These are phyloP conservation scores for Fusarium sp. DNA, from an alignment of 2,329 filamentous ascomycete genomes.

Conservation along the genomic window DNA sequence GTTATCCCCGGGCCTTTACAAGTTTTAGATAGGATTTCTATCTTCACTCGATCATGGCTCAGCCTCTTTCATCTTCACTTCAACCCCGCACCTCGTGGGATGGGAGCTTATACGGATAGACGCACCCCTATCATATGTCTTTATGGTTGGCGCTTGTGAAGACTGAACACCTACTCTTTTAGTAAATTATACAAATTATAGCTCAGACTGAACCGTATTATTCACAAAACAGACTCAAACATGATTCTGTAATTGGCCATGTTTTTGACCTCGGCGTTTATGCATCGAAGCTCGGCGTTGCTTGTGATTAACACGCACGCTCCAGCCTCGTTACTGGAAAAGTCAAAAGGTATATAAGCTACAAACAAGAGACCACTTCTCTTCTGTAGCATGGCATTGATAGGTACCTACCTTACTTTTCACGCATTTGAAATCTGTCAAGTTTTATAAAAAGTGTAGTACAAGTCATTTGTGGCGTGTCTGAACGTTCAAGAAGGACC, in stretches of 20 bases:
- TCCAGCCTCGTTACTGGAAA: background rate
- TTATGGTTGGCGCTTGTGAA: background rate
- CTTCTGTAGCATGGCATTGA: background rate
- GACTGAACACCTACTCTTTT: constrained; percentile 21
- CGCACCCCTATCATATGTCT: constrained; percentile 11
- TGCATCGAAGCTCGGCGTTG: constrained; percentile 24
- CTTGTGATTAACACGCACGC: constrained; percentile 25
- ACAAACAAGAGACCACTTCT: background rate
- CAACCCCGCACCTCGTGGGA: constrained; percentile 25
- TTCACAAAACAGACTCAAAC: background rate
- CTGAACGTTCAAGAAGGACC: constrained; percentile 3
- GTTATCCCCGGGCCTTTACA: background rate
- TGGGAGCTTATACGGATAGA: background rate
- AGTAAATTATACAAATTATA: background rate
- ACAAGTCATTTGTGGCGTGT: background rate
- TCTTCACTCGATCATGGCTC: constrained; percentile 1
- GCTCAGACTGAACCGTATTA: background rate
- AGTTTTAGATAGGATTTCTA: background rate
- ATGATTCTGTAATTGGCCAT: background rate
- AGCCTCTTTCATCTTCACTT: background rate
- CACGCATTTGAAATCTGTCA: background rate
- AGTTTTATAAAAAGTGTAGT: background rate
- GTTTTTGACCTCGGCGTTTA: constrained; percentile 27
- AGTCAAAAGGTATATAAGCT: background rate
- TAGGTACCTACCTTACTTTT: background rate